Evolutionary conservation across 495 filamentous ascomycete genomes (phyloP).

Genomic region (Aspergillus ostianus): DNA sequence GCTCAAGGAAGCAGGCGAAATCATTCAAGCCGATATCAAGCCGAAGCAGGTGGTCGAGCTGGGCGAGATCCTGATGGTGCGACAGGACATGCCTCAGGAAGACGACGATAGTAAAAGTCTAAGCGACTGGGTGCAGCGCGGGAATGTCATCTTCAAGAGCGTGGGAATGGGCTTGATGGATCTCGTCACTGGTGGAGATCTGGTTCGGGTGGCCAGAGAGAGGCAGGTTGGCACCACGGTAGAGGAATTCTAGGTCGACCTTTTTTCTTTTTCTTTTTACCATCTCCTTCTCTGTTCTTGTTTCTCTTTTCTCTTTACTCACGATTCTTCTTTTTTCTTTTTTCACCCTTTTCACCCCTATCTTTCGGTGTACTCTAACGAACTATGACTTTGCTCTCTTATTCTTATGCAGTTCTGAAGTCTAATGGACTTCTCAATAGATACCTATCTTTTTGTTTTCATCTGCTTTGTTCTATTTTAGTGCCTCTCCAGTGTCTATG

Average conservation of each 20-base stretch:
- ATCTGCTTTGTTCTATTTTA: background rate
- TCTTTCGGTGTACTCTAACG: background rate
- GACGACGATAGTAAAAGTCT: constrained; percentile 54
- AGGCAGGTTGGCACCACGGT: constrained; percentile 71
- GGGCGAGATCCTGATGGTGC: constrained; percentile 79
- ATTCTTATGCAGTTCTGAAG: background rate
- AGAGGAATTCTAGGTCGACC: constrained; percentile 44
- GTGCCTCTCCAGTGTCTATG: background rate
- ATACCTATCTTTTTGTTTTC: background rate
- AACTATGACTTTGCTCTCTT: background rate
- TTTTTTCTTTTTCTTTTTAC: background rate
- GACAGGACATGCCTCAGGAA: constrained; percentile 37
- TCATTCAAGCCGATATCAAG: constrained; percentile 72
- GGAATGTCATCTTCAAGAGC: constrained; percentile 66
- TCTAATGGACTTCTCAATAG: background rate
- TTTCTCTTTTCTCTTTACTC: no score
- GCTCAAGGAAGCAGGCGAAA: constrained; percentile 82
- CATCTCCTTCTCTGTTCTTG: background rate
- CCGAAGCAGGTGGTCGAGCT: constrained; percentile 78
- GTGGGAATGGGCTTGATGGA: constrained; percentile 50
- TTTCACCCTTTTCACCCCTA: no score
- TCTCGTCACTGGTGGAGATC: constrained; percentile 66
- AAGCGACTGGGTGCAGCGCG: constrained; percentile 68
- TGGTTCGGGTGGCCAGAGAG: constrained; percentile 71
- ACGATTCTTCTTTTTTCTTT: no score